Evolutionary conservation across 192 early-diverging fungal species (phyloP).

Genomic region (Dissophora globulifera): DNA sequence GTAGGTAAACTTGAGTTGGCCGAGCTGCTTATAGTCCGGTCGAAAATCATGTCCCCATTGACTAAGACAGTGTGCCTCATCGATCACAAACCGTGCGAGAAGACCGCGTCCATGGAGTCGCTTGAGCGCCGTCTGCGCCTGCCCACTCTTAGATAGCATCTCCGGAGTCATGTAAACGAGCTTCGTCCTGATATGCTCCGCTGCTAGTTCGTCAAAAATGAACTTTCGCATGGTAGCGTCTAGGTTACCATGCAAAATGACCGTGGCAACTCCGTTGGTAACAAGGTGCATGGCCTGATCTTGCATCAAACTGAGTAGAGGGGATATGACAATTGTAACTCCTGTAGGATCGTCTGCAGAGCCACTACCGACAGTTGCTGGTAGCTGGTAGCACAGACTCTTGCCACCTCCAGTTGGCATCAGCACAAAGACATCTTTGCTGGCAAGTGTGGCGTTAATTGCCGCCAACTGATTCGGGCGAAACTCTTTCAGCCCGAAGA

Average conservation of each 20-base stretch:
- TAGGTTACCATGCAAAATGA: constrained; percentile 72
- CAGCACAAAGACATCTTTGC: constrained; percentile 91
- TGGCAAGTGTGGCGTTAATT: constrained; percentile 86
- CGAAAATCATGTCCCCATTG: constrained; percentile 99
- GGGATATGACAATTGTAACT: constrained; percentile 91
- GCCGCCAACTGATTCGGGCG: constrained; percentile 88
- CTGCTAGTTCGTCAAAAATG: constrained; percentile 68
- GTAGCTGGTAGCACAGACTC: constrained; percentile 93
- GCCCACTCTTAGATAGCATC: constrained; percentile 74
- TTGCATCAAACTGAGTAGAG: constrained; percentile 92
- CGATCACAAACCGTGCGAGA: constrained; percentile 91
- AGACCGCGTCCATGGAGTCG: constrained; percentile 66
- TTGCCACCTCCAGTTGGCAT: constrained; percentile 99
- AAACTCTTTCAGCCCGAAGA: constrained; percentile 82
- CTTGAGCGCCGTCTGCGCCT: constrained; percentile 66
- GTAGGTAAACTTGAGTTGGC: constrained; percentile 71
- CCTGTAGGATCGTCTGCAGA: constrained; percentile 68
- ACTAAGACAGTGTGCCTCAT: constrained; percentile 96
- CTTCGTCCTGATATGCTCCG: constrained; percentile 58
- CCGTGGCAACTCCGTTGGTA: constrained; percentile 68
- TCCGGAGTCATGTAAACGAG: constrained; percentile 93
- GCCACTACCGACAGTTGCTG: constrained; percentile 68
- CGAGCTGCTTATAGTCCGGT: constrained; percentile 87
- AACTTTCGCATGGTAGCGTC: constrained; percentile 58
- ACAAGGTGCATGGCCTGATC: constrained; percentile 89